These are phyloP conservation scores for Yamadazyma spencermartinsiae DNA, from an alignment of 1,139 yeast species.

Conservation along the genomic window DNA sequence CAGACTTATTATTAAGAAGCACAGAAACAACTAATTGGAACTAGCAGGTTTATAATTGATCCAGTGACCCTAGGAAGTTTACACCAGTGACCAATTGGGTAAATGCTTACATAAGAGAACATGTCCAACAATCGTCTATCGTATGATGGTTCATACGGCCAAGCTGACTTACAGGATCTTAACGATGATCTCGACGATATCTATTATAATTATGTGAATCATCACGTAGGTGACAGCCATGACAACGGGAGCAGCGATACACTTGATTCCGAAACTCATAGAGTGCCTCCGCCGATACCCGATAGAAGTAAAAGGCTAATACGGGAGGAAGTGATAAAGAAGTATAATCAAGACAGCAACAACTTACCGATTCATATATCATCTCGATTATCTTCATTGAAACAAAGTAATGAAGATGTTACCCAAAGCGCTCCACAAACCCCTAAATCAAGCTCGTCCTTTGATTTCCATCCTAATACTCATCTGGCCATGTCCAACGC, in stretches of 20 bases:
- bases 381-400: constrained; percentile 31
- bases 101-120: too few species aligned
- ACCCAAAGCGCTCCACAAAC: constrained; percentile 33
- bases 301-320: constrained; percentile 9
- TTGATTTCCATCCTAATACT: constrained; percentile 25
- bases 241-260: constrained; percentile 28
- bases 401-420: constrained; percentile 17
- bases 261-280: constrained; percentile 26
- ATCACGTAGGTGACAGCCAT: constrained; percentile 3
- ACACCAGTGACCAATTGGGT: too few species aligned
- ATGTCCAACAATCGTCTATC: constrained; percentile 9
- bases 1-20: too few species aligned
- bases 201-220: constrained; percentile 28
- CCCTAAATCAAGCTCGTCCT: constrained; percentile 27
- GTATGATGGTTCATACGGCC: constrained; percentile 4
- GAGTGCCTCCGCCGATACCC: constrained; percentile 11
- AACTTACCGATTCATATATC: constrained; percentile 27
- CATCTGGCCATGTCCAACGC: constrained; percentile 33
- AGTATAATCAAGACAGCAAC: constrained; percentile 4
- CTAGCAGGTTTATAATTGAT: too few species aligned
- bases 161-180: constrained; percentile 25
- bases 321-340: constrained; percentile 9
- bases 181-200: constrained; percentile 36
- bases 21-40: too few species aligned
- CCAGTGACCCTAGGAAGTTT: too few species aligned